These are phyloP conservation scores for Mycena crocata DNA, from an alignment of 768 basidiomycete species.

Conservation along the genomic window DNA sequence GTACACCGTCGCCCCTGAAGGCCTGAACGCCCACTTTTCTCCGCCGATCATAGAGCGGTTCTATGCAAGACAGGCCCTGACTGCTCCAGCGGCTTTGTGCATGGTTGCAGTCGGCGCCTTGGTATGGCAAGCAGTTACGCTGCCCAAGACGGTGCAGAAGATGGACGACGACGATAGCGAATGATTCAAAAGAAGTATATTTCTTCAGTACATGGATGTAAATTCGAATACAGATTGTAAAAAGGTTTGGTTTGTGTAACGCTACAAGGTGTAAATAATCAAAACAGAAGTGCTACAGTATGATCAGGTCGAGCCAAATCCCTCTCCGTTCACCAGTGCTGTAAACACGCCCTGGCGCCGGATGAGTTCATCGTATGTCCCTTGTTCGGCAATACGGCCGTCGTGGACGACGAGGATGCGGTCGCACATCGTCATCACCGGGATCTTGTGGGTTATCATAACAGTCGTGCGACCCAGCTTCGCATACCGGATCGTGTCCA, in stretches of 20 bases:
- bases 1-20: too few species aligned
- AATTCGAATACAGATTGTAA: constrained; percentile 1
- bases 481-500: constrained; percentile 71
- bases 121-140: constrained; percentile 22
- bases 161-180: constrained; percentile 29
- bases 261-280: constrained; percentile 12
- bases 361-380: constrained; percentile 67
- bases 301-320: neutral
- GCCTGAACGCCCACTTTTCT: too few species aligned
- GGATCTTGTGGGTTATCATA: constrained; percentile 82
- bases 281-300: neutral
- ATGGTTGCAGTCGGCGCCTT: neutral
- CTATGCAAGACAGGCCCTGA: constrained; percentile 27
- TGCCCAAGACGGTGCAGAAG: constrained; percentile 29
- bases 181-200: constrained; percentile 1
- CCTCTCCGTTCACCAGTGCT: constrained; percentile 14
- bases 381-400: constrained; percentile 72
- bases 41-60: constrained; percentile 26
- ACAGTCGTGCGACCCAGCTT: constrained; percentile 74
- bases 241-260: constrained; percentile 11
- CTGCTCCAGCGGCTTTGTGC: constrained; percentile 10
- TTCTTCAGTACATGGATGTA: neutral
- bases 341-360: constrained; percentile 53
- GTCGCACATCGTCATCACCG: constrained; percentile 82
- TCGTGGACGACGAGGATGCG: constrained; percentile 73